Conservation (phyloP, 2,329 filamentous ascomycete genomes). For the Phaeoacremonium minimum region DNA sequence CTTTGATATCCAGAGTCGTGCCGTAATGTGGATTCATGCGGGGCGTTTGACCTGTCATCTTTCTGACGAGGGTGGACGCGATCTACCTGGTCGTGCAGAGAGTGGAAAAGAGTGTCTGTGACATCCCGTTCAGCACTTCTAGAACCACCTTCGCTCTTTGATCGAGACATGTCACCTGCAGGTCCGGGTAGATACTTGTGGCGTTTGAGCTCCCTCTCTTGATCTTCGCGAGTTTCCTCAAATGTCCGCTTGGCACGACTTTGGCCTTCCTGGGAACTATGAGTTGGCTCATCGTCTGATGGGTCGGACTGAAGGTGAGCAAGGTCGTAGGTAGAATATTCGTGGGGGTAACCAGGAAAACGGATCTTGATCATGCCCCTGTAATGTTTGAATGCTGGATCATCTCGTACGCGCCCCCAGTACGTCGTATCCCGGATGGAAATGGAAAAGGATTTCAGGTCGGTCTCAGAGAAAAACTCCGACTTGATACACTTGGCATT, state of each 20-base stretch:
- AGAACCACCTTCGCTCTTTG: too few species aligned
- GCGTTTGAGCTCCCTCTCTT: not conserved
- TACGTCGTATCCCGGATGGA: constrained; percentile 33
- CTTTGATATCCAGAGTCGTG: constrained; percentile 10
- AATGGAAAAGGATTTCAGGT: constrained; percentile 34
- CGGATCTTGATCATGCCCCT: constrained; percentile 17
- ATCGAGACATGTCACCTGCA: constrained; percentile 1
- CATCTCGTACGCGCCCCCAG: constrained; percentile 34
- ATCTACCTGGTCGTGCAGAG: not conserved
- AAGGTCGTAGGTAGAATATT: constrained; percentile 18
- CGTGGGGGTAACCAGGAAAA: constrained; percentile 15
- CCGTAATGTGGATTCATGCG: constrained; percentile 7
- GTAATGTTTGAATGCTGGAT: constrained; percentile 34
- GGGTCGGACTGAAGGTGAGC: too few species aligned
- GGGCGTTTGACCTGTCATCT: not conserved
- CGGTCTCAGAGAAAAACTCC: constrained; percentile 35
- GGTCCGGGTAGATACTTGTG: not conserved
- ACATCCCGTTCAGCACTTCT: constrained; percentile 1
- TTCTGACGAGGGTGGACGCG: not conserved
- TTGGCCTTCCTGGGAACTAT: not conserved
- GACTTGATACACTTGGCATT: constrained; percentile 38
- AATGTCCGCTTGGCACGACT: not conserved
- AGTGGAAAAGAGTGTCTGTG: not conserved
- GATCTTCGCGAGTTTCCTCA: not conserved
- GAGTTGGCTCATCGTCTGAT: too few species aligned